These are phyloP conservation scores for Penstemon davidsonii DNA, from an alignment of 257 asterid genomes.

Conservation along the genomic window DNA sequence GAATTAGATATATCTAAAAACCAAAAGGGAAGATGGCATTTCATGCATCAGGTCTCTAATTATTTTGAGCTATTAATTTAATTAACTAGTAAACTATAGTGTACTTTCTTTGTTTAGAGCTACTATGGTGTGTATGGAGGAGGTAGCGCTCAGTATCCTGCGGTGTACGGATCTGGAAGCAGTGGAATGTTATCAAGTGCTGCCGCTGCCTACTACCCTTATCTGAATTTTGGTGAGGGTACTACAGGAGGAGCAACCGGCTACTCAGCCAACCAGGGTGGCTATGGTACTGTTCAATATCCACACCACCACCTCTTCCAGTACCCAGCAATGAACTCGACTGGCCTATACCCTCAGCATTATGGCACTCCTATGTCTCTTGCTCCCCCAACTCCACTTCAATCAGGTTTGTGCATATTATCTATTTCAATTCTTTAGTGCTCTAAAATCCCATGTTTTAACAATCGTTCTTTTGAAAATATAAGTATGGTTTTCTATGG, in stretches of 20 bases:
- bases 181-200: constrained; percentile 57
- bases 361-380: constrained; percentile 79
- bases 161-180: constrained; percentile 64
- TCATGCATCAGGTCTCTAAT: background rate
- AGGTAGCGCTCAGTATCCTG: constrained; percentile 55
- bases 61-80: background rate
- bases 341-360: constrained; percentile 70
- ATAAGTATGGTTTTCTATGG: no score
- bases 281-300: constrained; percentile 59
- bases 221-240: constrained; percentile 68
- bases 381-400: constrained; percentile 72
- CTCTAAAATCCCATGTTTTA: no score
- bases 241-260: constrained; percentile 44
- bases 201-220: constrained; percentile 70
- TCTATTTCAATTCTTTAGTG: background rate
- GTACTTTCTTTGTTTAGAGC: constrained; percentile 41
- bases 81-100: background rate
- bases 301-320: constrained; percentile 83
- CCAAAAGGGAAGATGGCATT: background rate
- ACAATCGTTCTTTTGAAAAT: no score
- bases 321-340: constrained; percentile 52
- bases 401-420: constrained; percentile 62
- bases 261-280: constrained; percentile 54
- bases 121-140: constrained; percentile 86
- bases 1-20: no score